Evolutionary conservation across 768 basidiomycete genomes (phyloP), one percentile per base, ranked within the genome.

Genomic region (Podaxis sp.): DNA sequence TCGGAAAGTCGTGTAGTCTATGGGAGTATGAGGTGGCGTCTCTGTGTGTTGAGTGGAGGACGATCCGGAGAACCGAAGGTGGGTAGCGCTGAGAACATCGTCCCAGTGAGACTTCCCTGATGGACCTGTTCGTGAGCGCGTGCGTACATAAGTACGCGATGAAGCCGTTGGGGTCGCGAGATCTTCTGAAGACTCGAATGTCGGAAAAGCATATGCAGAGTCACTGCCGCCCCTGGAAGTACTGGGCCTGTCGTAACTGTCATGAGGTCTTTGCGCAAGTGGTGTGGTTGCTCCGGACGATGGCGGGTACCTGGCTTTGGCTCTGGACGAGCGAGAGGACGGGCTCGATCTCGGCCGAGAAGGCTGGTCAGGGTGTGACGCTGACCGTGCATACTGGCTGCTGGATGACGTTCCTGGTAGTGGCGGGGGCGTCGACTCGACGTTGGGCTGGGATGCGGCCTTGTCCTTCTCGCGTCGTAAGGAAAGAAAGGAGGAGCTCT

Each of bases 11-110:
- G 71, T 68, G 61, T 73, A 73, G 69, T 88, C 86, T 27, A 79
- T 73, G 2, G 90, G 91, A 0, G 90, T 92, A 64, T 84, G 85
- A 33, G 89, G 91, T 50, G 88, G 85, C 1, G 88, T 88, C 67
- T 88, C 90, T 4, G 83, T 80, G n/a, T 86, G 81, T 53, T 85
- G 80, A 33, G 86, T 86, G 0, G 89, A 90, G 2, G 88, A 80
- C 19, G 80, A 85, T 55, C 84, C 85, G 53, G 90, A 92, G 71
- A 85, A 82, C 64, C 85, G 81, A 60, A 85, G 75, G 67, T 83
- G 76, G 51, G 86, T 81, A 66, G 82, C 76, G 56, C 80, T 67
- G 56, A 79, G 67, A 37, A 69, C 38, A 17, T 79, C 75, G 62
- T 79, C 73, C 80, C 83, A 82, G 64, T 75, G 77, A 27, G 76